Evolutionary conservation across 179 eudicot species (phyloP).

Genomic region (Dionaea muscipula): DNA sequence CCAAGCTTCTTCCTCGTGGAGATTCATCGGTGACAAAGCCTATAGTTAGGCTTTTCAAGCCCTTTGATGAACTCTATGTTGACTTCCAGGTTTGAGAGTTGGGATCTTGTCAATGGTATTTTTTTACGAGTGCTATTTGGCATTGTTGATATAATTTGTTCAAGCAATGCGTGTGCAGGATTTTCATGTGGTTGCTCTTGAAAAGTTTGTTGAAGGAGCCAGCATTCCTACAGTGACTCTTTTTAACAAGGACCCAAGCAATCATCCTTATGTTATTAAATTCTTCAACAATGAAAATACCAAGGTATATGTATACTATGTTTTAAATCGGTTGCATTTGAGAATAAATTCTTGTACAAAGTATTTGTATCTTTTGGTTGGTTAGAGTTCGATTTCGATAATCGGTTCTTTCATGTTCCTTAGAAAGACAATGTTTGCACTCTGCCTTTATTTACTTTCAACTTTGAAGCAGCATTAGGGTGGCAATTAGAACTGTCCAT

Average conservation of each 20-base stretch:
- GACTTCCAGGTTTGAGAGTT: constrained; percentile 48
- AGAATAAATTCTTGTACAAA: background rate
- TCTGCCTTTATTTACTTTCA: too few species aligned
- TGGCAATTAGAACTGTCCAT: too few species aligned
- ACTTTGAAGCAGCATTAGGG: too few species aligned
- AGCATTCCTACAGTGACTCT: constrained; percentile 69
- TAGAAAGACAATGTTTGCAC: too few species aligned
- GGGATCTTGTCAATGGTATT: background rate
- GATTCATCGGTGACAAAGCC: constrained; percentile 57
- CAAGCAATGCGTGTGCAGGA: constrained; percentile 35
- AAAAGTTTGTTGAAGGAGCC: constrained; percentile 63
- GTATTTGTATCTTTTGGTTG: too few species aligned
- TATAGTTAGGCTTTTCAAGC: constrained; percentile 66
- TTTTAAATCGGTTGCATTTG: background rate
- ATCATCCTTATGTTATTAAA: constrained; percentile 78
- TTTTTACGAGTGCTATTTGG: constrained; percentile 3
- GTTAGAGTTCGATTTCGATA: too few species aligned
- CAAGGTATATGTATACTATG: constrained; percentile 33
- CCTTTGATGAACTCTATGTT: constrained; percentile 79
- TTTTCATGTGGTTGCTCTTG: constrained; percentile 50
- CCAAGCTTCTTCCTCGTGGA: constrained; percentile 70
- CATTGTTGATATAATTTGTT: constrained; percentile 5
- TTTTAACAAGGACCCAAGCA: constrained; percentile 68
- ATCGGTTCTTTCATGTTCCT: too few species aligned
- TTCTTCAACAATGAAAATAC: constrained; percentile 65